Percentiles rank a stretch among this genome's conserved stretches.
Conservation (phyloP, 257 asterid species). For the Plantago major region DNA sequence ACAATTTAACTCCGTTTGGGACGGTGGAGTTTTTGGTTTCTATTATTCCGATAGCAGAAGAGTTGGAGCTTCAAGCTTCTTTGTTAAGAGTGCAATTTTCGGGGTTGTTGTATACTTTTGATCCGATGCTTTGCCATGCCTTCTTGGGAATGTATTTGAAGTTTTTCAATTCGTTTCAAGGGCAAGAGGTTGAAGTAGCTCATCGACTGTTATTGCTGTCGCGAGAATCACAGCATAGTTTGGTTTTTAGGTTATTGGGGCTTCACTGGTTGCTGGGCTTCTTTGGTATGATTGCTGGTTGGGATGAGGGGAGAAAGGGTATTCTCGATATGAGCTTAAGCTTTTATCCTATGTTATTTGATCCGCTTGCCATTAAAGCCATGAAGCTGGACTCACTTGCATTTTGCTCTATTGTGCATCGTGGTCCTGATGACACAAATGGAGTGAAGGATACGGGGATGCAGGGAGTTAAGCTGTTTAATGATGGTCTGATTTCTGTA, state of each 20-base stretch:
- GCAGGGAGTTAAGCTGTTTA: slow-evolving; percentile 55
- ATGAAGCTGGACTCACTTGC: slow-evolving; percentile 86
- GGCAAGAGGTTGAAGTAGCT: slow-evolving; percentile 68
- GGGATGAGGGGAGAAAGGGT: slow-evolving; percentile 44
- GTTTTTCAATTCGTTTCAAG: slow-evolving; percentile 61
- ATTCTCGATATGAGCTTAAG: slow-evolving; percentile 58
- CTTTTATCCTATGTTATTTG: slow-evolving; percentile 74
- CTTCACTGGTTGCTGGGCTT: slow-evolving; percentile 84
- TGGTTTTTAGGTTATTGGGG: slow-evolving; percentile 66
- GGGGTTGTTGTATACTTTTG: slow-evolving; percentile 69
- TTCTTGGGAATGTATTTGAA: slow-evolving; percentile 56
- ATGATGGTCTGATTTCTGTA: slow-evolving; percentile 78
- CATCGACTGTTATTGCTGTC: slow-evolving; percentile 56
- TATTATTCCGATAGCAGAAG: slow-evolving; percentile 63
- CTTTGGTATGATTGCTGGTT: slow-evolving; percentile 39
- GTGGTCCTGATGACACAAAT: slow-evolving; percentile 31
- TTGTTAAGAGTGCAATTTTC: slow-evolving; percentile 84
- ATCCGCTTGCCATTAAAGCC: slow-evolving; percentile 76
- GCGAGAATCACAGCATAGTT: slow-evolving; percentile 60
- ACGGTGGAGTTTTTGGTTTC: slow-evolving; percentile 64
- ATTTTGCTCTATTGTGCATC: slow-evolving; percentile 51
- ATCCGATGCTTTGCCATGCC: slow-evolving; percentile 81
- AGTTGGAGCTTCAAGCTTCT: slow-evolving; percentile 80
- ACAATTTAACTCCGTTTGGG: slow-evolving; percentile 64
- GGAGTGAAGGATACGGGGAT: slow-evolving; percentile 37